Base-by-base conservation (phyloP, 192 early-diverging fungal species). In the Pilobolus umbonatus region DNA sequence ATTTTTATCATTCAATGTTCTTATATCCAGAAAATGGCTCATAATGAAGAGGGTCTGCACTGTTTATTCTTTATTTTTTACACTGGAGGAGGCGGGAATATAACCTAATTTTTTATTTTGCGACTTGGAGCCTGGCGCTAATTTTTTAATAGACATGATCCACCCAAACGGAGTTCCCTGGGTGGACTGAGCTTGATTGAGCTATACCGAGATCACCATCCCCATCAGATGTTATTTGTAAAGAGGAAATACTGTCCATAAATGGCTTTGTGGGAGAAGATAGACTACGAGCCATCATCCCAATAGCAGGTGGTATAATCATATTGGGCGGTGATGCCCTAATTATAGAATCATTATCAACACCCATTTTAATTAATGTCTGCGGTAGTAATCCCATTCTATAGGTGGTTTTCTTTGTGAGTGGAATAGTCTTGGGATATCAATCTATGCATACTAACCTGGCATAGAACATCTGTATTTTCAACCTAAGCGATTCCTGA, bases 381-480 rank as follows among this genome's bases (percentile, higher is more conserved):
- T 48, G 32, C 26, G 62, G 39, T 39, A 58, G 43, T 21, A 49
- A 31, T 6, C 62, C 62, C 62, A 65, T 65, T 31, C 62, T 65
- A 65, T 35, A 35, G 34, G 5, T 35, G 34, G 5, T 35, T 35
- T 35, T 35, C 11, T 35, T 35, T 35, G 11, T 35, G 11, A 5
- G 34, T 35, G 34, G 5, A 35, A 35, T 11, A 8, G n/a, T n/a
- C n/a, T n/a, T n/a, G n/a, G n/a, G n/a, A n/a, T n/a, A n/a, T n/a
- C n/a, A n/a, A n/a, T n/a, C n/a, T 42, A 17, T 42, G 14, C 55
- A 4, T 24, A 32, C 28, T 51, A 60, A 66, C 64, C 64, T 66
- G 14, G 64, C 64, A 83, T 90, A 88, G 60, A 94, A 96, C 92
- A 98, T 98, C 57, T 88, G 86, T 17, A 95, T 75, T 29, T 91